phyloP scores from a whole-genome alignment of 495 filamentous ascomycete species.

The Aspergillus sparsus region DNA sequence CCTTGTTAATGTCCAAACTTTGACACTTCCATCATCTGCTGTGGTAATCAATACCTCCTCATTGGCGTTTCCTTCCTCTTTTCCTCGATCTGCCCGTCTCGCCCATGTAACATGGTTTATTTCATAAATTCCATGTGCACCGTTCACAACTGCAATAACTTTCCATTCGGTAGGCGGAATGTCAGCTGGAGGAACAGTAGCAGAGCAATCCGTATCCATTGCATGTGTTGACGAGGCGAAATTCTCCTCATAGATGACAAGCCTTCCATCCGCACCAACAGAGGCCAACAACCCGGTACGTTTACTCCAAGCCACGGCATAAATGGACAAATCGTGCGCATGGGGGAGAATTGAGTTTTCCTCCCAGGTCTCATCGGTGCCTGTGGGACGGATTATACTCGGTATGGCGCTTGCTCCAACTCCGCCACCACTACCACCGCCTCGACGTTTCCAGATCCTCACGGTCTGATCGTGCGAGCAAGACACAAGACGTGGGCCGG shows the following conservation, averaged over 20 bases:
- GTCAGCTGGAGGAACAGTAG: slow-evolving; percentile 5
- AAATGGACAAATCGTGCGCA: slow-evolving; percentile 77
- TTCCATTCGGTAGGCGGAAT: slow-evolving; percentile 60
- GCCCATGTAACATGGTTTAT: slow-evolving; percentile 87
- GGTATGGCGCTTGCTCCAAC: slow-evolving; percentile 48
- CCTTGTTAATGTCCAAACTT: slow-evolving; percentile 61
- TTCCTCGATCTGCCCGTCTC: slow-evolving; percentile 42
- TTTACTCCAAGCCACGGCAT: slow-evolving; percentile 77
- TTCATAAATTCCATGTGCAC: slow-evolving; percentile 87
- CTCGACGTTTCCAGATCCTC: slow-evolving; percentile 69
- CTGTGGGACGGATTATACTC: slow-evolving; percentile 74
- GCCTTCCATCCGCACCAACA: slow-evolving; percentile 79
- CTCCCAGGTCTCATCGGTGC: slow-evolving; percentile 77
- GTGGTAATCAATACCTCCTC: slow-evolving; percentile 78
- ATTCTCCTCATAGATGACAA: slow-evolving; percentile 78
- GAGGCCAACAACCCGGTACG: slow-evolving; percentile 74
- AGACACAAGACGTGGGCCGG: slow-evolving; percentile 68
- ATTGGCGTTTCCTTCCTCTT: slow-evolving; percentile 36
- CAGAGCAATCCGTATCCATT: slow-evolving; percentile 38
- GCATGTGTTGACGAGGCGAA: slow-evolving; percentile 37
- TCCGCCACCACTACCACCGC: slow-evolving; percentile 43
- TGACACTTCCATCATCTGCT: slow-evolving; percentile 77
- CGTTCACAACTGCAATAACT: slow-evolving; percentile 61
- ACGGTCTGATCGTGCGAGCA: slow-evolving; percentile 79
- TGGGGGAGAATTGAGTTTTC: slow-evolving; percentile 70